Percentiles rank a stretch among this genome's conserved stretches.
Conservation (phyloP, 768 basidiomycete genomes). For the Termitomyces sp. region DNA sequence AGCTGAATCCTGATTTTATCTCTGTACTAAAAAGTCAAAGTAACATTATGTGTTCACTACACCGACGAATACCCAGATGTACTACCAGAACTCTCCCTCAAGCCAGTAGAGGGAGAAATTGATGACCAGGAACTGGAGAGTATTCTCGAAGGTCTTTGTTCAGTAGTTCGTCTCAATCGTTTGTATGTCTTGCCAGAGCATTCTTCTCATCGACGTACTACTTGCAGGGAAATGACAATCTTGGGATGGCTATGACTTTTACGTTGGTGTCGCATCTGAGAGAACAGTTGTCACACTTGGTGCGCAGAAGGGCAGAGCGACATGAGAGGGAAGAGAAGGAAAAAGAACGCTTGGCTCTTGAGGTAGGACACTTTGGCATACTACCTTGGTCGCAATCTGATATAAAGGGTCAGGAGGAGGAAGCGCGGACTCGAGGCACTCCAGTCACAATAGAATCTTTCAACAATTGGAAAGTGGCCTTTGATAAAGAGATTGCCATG, state of each 20-base stretch:
- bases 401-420: slow-evolving; percentile 61
- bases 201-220: slow-evolving; percentile 4
- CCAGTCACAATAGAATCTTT: slow-evolving; percentile 84
- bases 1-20: slow-evolving; percentile 10
- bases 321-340: slow-evolving; percentile 64
- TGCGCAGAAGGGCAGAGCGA: slow-evolving; percentile 55
- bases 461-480: slow-evolving; percentile 75
- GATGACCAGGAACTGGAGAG: slow-evolving; percentile 52
- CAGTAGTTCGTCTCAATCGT: slow-evolving; percentile 42
- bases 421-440: slow-evolving; percentile 87
- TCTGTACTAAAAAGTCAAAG: slow-evolving; percentile 51
- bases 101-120: slow-evolving; percentile 56
- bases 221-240: slow-evolving; percentile 72
- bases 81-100: slow-evolving; percentile 69
- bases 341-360: slow-evolving; percentile 67
- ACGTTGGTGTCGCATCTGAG: slow-evolving; percentile 84
- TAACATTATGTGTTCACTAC: slow-evolving; percentile 74
- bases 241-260: slow-evolving; percentile 98
- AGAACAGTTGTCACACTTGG: slow-evolving; percentile 67
- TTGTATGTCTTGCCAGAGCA: neutral
- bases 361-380: slow-evolving; percentile 48
- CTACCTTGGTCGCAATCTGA: neutral
- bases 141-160: slow-evolving; percentile 54
- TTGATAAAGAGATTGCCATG: slow-evolving; percentile 62
- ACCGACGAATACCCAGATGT: slow-evolving; percentile 81